Evolutionary conservation across 192 early-diverging fungal species (phyloP).

Genomic region (Dissophora ornata): DNA sequence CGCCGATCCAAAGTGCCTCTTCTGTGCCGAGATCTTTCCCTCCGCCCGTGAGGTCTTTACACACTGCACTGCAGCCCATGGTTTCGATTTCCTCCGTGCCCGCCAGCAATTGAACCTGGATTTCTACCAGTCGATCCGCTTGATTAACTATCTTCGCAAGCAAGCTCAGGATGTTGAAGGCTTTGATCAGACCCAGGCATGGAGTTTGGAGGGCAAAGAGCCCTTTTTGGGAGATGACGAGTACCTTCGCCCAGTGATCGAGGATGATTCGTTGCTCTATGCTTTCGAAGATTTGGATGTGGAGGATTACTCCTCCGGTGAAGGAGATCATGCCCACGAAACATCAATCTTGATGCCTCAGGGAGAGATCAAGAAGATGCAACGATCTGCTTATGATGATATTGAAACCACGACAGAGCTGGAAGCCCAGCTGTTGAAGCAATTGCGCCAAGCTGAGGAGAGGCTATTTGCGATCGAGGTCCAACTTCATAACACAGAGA

Average conservation of each 20-base stretch:
- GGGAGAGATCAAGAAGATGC: slow-evolving; percentile 14
- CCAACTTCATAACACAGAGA: slow-evolving; percentile 61
- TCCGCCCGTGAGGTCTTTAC: slow-evolving; percentile 64
- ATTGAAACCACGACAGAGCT: slow-evolving; percentile 56
- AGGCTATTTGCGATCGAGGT: slow-evolving; percentile 61
- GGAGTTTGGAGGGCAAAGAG: slow-evolving; percentile 54
- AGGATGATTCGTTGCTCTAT: slow-evolving; percentile 76
- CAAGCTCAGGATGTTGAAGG: slow-evolving; percentile 24
- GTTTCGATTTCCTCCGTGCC: slow-evolving; percentile 74
- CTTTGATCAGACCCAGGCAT: slow-evolving; percentile 22
- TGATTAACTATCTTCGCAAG: slow-evolving; percentile 79
- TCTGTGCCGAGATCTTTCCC: slow-evolving; percentile 69
- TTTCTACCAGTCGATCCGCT: slow-evolving; percentile 86
- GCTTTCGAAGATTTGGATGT: slow-evolving; percentile 78
- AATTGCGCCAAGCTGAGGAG: slow-evolving; percentile 66
- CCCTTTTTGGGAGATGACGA: slow-evolving; percentile 72
- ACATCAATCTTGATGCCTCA: slow-evolving; percentile 21
- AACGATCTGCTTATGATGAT: slow-evolving; percentile 14
- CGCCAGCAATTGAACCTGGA: slow-evolving; percentile 69
- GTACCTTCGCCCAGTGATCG: slow-evolving; percentile 72
- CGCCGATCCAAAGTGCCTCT: slow-evolving; percentile 74
- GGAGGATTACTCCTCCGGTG: slow-evolving; percentile 65
- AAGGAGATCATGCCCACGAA: slow-evolving; percentile 28
- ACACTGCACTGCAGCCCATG: slow-evolving; percentile 69
- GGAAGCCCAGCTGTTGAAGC: slow-evolving; percentile 67